phyloP scores from a whole-genome alignment of 2,329 filamentous ascomycete species.

The Arthroderma sp. region DNA sequence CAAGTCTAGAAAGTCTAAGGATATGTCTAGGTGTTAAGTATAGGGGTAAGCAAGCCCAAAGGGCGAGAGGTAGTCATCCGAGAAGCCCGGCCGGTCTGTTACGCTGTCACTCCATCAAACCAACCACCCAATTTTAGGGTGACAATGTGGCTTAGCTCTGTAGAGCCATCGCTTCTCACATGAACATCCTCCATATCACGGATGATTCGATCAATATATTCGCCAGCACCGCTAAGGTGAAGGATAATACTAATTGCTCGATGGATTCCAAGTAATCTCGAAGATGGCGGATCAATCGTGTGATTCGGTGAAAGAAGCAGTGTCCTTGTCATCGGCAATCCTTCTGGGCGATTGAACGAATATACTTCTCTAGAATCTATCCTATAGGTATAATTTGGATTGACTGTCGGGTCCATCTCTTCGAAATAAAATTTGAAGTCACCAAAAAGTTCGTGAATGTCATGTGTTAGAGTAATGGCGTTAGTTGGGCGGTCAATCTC shows the following conservation, averaged over 20 bases:
- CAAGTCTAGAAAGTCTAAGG: too few species aligned
- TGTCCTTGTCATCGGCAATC: slow-evolving; percentile 12
- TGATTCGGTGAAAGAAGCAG: slow-evolving; percentile 15
- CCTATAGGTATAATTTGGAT: slow-evolving; percentile 16
- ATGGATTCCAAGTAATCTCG: slow-evolving; percentile 14
- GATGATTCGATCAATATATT: slow-evolving; percentile 16
- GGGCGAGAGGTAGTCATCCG: too few species aligned
- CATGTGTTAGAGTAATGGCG: slow-evolving; percentile 5
- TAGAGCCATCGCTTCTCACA: slow-evolving; percentile 16
- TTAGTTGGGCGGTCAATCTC: slow-evolving; percentile 21
- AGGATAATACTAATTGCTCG: slow-evolving; percentile 14
- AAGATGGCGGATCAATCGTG: slow-evolving; percentile 21
- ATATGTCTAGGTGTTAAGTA: too few species aligned
- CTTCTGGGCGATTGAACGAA: slow-evolving; percentile 10
- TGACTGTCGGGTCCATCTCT: too few species aligned
- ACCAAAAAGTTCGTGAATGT: slow-evolving; percentile 3
- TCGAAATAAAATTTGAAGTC: slow-evolving; percentile 23
- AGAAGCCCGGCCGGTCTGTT: too few species aligned
- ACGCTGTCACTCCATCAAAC: slow-evolving; percentile 11
- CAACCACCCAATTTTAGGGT: slow-evolving; percentile 14
- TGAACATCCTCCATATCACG: slow-evolving; percentile 21
- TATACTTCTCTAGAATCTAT: slow-evolving; percentile 11
- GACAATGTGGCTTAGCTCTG: slow-evolving; percentile 13
- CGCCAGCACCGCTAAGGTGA: slow-evolving; percentile 16
- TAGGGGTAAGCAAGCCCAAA: too few species aligned